Evolutionary conservation across 2,329 filamentous ascomycete species (phyloP), one percentile per base, ranked within the genome.

Genomic region (Neofusicoccum sp.): DNA sequence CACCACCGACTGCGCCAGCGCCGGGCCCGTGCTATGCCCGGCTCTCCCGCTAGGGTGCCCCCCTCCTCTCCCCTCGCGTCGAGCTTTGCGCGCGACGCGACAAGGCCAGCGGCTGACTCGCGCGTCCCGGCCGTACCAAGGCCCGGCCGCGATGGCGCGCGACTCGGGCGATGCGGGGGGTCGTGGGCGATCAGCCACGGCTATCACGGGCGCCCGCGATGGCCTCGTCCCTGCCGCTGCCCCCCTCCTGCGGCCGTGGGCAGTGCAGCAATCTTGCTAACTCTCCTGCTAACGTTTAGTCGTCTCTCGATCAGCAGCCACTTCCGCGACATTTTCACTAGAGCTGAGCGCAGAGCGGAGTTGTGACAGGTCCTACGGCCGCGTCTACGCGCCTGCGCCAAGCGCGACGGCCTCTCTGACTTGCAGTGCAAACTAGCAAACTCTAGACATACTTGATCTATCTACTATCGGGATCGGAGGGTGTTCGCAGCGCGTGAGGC

Each of bases 401-500:
- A 51, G 36, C 36, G 49, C 34, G 34, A 12, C 49, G 36, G 49
- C 11, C 49, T 43, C 49, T 54, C 36, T 54, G 34, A 54, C 49
- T 41, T 54, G 49, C 49, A 54, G 44, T 16, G 33, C 48, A 24
- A 16, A 34, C 33, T 38, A 38, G 33, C 31, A 53, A 16, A 36
- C 16, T 38, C 26, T 53, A 34, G 47, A 6, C 20, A 20, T 40
- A 7, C 11, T 43, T 3, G 43, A 30, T 45, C 43, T 45, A 30
- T 45, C 28, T 28, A n/a, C n/a, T n/a, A n/a, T 40, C 33, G 48
- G 34, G 49, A 54, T 54, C 49, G 49, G 36, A 54, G 49, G 49
- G 49, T 54, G 49, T 54, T 54, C 49, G 49, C 49, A 54, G 49
- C 49, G n/a, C 44, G 26, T 54, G 49, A 54, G 49, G 49, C 49